Evolutionary conservation across 257 asterid species (phyloP).

Genomic region (Datura wrightii): DNA sequence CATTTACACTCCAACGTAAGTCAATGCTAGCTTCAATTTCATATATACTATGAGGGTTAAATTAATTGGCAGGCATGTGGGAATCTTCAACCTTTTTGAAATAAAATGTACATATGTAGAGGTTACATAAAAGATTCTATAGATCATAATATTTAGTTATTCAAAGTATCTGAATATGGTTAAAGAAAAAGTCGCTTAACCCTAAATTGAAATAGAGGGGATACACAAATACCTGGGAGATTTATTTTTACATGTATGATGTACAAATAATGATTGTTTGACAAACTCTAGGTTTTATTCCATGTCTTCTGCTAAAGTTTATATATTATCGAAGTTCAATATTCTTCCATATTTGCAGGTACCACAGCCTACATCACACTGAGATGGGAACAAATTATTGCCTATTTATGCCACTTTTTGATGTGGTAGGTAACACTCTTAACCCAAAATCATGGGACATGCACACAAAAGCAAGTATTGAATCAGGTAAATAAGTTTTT

Average conservation of each 20-base stretch:
- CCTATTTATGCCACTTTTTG: conserved; percentile 89
- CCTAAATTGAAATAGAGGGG: too few relatives aligned
- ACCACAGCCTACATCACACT: conserved; percentile 74
- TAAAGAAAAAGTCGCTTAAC: too few relatives aligned
- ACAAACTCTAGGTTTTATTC: neutral
- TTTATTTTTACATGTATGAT: too few relatives aligned
- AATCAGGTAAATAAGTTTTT: conserved; percentile 51
- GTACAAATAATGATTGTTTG: too few relatives aligned
- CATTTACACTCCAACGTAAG: conserved; percentile 87
- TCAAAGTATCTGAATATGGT: too few relatives aligned
- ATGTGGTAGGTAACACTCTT: conserved; percentile 75
- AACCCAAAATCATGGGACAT: conserved; percentile 74
- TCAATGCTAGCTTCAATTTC: neutral
- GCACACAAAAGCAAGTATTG: conserved; percentile 56
- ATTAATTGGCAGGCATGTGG: too few relatives aligned
- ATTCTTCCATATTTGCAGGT: conserved; percentile 49
- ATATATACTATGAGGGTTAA: neutral
- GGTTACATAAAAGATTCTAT: too few relatives aligned
- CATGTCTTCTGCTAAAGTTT: neutral
- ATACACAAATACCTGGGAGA: too few relatives aligned
- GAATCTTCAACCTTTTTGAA: too few relatives aligned
- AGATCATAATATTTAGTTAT: too few relatives aligned
- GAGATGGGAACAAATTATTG: conserved; percentile 74
- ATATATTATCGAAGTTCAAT: neutral
- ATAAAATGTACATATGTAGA: too few relatives aligned